These are phyloP conservation scores for Podospora sp. DNA, from an alignment of 495 filamentous ascomycete genomes.

Conservation along the genomic window DNA sequence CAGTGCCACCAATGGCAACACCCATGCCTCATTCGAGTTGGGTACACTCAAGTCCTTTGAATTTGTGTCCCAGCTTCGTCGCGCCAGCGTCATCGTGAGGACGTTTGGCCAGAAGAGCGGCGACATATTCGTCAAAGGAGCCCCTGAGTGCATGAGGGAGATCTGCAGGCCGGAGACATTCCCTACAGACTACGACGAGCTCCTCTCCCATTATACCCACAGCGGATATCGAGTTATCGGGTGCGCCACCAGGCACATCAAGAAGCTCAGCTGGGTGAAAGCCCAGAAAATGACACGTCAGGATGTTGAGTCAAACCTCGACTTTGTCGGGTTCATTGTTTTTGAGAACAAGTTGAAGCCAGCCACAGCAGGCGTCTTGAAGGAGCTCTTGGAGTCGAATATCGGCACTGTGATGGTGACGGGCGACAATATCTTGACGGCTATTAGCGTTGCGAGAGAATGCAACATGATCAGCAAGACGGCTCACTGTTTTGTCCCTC, in stretches of 20 bases:
- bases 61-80: slow-evolving; percentile 92
- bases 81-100: slow-evolving; percentile 89
- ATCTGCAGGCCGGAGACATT: slow-evolving; percentile 85
- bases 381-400: slow-evolving; percentile 79
- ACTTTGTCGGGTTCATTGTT: slow-evolving; percentile 94
- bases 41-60: slow-evolving; percentile 88
- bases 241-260: slow-evolving; percentile 85
- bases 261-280: slow-evolving; percentile 87
- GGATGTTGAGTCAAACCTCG: slow-evolving; percentile 78
- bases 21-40: slow-evolving; percentile 63
- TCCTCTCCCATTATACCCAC: slow-evolving; percentile 87
- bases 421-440: slow-evolving; percentile 97
- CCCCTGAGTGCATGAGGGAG: slow-evolving; percentile 92
- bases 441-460: slow-evolving; percentile 93
- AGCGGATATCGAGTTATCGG: slow-evolving; percentile 97
- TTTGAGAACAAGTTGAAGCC: slow-evolving; percentile 99
- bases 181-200: slow-evolving; percentile 85
- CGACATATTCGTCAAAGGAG: slow-evolving; percentile 92
- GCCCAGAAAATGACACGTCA: slow-evolving; percentile 87
- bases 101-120: slow-evolving; percentile 78
- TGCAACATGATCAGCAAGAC: slow-evolving; percentile 79
- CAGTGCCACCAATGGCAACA: slow-evolving; percentile 20
- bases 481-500: slow-evolving; percentile 89
- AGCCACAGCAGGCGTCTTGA: slow-evolving; percentile 72
- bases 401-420: slow-evolving; percentile 97